phyloP scores from a whole-genome alignment of 805 yeast species.

The Jamesozyma rosinii region DNA sequence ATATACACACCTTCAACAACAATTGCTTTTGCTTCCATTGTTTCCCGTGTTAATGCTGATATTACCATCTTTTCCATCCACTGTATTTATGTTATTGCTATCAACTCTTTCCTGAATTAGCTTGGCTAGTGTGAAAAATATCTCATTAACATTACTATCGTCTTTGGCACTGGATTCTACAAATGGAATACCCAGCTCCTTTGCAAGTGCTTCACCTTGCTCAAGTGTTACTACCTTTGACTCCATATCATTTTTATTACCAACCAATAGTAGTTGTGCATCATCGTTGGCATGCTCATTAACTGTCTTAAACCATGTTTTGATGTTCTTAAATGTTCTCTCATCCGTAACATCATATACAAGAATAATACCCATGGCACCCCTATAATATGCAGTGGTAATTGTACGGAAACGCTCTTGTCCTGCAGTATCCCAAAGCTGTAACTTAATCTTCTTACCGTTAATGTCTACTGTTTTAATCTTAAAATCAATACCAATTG shows the following conservation, averaged over 20 bases:
- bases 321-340: constrained; percentile 82
- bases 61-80: constrained; percentile 41
- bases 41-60: constrained; percentile 22
- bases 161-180: constrained; percentile 94
- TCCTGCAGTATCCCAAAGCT: constrained; percentile 95
- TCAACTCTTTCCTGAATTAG: constrained; percentile 71
- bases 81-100: constrained; percentile 37
- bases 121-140: constrained; percentile 79
- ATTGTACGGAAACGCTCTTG: constrained; percentile 91
- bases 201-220: constrained; percentile 83
- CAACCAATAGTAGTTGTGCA: constrained; percentile 90
- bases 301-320: constrained; percentile 90
- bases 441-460: constrained; percentile 85
- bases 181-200: constrained; percentile 78
- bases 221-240: constrained; percentile 79
- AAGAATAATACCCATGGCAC: constrained; percentile 78
- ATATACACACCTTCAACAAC: constrained; percentile 35
- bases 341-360: constrained; percentile 81
- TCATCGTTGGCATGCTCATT: constrained; percentile 94
- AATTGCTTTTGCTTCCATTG: constrained; percentile 38
- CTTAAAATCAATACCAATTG: constrained; percentile 96
- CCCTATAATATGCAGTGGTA: constrained; percentile 84
- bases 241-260: constrained; percentile 87
- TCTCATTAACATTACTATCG: constrained; percentile 80
- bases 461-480: constrained; percentile 90